Percentiles rank a stretch among this genome's conserved stretches.
These are phyloP conservation scores for Eimeria necatrix DNA, from an alignment of 169 alveolate genomes.

Conservation along the genomic window DNA sequence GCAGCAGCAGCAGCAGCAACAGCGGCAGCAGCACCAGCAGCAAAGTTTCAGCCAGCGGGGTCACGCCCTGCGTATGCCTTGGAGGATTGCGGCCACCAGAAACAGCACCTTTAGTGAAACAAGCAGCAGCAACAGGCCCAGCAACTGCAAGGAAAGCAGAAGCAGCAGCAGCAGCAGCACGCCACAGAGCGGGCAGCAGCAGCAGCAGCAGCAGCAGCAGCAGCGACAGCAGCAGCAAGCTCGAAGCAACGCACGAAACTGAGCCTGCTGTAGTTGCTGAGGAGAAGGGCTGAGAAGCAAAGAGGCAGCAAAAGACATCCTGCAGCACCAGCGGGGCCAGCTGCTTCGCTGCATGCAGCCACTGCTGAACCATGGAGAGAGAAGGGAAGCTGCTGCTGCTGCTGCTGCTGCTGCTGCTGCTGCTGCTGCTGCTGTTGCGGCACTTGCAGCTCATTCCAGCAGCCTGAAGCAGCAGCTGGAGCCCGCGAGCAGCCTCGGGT, in stretches of 20 bases:
- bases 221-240: neutral
- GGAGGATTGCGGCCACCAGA: too few relatives aligned
- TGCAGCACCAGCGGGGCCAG: constrained; percentile 49
- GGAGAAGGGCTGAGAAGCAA: constrained; percentile 32
- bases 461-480: constrained; percentile 54
- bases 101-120: too few relatives aligned
- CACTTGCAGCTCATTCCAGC: constrained; percentile 58
- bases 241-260: neutral
- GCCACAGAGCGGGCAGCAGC: neutral
- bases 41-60: too few relatives aligned
- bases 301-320: constrained; percentile 58
- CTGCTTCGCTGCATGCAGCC: constrained; percentile 66
- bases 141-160: neutral
- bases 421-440: constrained; percentile 52
- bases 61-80: too few relatives aligned
- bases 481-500: constrained; percentile 8
- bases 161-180: neutral
- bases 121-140: neutral
- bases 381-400: constrained; percentile 27
- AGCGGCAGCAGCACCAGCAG: neutral
- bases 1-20: constrained; percentile 3
- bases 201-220: constrained; percentile 40
- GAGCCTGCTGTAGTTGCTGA: neutral
- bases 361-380: constrained; percentile 17
- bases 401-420: constrained; percentile 55